These are phyloP conservation scores for Xylaria sp. DNA, from an alignment of 2,329 filamentous ascomycete genomes.

Conservation along the genomic window DNA sequence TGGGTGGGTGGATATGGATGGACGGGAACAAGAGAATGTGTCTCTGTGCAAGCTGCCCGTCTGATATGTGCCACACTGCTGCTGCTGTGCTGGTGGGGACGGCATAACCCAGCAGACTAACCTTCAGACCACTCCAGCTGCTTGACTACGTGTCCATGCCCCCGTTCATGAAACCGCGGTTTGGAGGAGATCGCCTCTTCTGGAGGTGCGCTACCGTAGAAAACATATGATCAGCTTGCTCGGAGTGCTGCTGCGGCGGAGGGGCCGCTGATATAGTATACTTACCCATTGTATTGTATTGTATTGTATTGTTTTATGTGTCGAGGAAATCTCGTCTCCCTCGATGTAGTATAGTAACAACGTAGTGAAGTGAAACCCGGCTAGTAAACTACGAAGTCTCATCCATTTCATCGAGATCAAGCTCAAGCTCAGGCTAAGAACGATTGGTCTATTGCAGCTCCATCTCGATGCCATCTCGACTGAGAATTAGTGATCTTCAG, in stretches of 20 bases:
- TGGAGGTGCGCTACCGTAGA: slow-evolving; percentile 15
- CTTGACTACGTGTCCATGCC: slow-evolving; percentile 23
- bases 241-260: slow-evolving; percentile 21
- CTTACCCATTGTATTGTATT: not conserved
- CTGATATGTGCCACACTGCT: slow-evolving; percentile 30
- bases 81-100: slow-evolving; percentile 28
- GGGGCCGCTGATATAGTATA: slow-evolving; percentile 11
- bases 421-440: too few relatives aligned
- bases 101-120: slow-evolving; percentile 18
- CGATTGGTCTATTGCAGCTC: too few relatives aligned
- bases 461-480: too few relatives aligned
- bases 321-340: too few relatives aligned
- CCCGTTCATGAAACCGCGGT: slow-evolving; percentile 23
- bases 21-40: slow-evolving; percentile 19
- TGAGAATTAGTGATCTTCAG: slow-evolving; percentile 14
- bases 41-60: slow-evolving; percentile 21
- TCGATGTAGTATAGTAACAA: not conserved
- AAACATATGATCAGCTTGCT: slow-evolving; percentile 26
- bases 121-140: slow-evolving; percentile 21
- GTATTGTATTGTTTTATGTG: too few relatives aligned
- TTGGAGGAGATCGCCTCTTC: slow-evolving; percentile 9
- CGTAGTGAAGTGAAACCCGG: not conserved
- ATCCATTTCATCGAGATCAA: too few relatives aligned
- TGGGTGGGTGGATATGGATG: not conserved
- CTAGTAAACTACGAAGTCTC: slow-evolving; percentile 10